Conservation (phyloP, 345 rosid genomes). For the Pelargonium nanum region DNA sequence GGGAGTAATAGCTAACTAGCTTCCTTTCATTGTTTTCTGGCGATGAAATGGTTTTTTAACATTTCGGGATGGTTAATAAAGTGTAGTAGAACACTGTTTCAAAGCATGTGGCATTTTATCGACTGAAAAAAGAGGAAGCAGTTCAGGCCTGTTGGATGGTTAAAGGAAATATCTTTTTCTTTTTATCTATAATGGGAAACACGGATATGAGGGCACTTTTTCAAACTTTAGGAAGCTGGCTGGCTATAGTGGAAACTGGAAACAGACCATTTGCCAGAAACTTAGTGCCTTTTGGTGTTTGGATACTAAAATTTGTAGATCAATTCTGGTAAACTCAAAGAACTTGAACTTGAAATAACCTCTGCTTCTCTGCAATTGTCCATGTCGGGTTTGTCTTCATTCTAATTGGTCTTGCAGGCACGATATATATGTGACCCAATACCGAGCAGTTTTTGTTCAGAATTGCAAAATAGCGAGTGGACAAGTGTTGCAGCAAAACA, state of each 20-base stretch:
- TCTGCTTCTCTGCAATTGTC: not conserved
- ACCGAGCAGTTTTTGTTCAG: constrained; percentile 64
- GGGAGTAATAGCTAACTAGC: no score
- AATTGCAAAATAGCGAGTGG: constrained; percentile 43
- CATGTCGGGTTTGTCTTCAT: not conserved
- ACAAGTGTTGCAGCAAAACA: constrained; percentile 14
- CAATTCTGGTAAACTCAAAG: no score
- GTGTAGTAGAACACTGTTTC: not conserved
- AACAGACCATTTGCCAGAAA: no score
- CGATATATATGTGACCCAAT: constrained; percentile 57
- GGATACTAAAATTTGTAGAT: not conserved
- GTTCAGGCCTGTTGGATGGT: not conserved
- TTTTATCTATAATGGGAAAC: not conserved
- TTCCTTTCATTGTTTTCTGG: no score
- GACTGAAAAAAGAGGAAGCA: not conserved
- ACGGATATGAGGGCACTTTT: not conserved
- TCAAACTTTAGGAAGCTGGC: not conserved
- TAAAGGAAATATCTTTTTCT: not conserved
- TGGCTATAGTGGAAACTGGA: no score
- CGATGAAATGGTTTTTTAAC: no score
- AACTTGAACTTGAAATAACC: not conserved
- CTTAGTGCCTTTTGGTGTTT: not conserved
- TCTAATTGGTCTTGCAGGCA: constrained; percentile 39
- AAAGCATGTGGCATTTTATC: no score
- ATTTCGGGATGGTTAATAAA: no score